Conservation (phyloP, 768 basidiomycete species). For the Heimioporus sp. region DNA sequence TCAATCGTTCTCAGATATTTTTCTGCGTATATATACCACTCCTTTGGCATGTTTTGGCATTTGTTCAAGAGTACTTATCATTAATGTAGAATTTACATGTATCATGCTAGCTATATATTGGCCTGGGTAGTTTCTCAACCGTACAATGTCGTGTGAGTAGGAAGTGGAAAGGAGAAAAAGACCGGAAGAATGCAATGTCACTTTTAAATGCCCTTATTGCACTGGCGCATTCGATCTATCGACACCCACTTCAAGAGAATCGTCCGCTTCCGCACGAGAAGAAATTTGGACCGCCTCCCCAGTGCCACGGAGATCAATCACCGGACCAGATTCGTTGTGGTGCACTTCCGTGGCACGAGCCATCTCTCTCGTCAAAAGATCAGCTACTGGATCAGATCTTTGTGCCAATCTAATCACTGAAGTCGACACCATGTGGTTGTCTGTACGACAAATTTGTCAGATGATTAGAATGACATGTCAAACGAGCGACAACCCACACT, state of each 20-base stretch:
- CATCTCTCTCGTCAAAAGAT: background rate
- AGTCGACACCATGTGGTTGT: constrained; percentile 38
- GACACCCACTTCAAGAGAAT: background rate
- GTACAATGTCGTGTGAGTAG: background rate
- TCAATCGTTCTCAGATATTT: constrained; percentile 14
- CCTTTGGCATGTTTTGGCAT: constrained; percentile 14
- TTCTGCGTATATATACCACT: constrained; percentile 13
- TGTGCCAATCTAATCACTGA: background rate
- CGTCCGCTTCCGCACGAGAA: background rate
- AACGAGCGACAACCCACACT: constrained; percentile 51
- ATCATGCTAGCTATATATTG: constrained; percentile 17
- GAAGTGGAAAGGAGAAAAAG: background rate
- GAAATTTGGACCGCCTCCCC: constrained; percentile 2
- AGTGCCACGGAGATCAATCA: background rate
- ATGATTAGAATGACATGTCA: background rate
- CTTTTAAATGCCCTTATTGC: background rate
- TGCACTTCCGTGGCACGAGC: constrained; percentile 1
- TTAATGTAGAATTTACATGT: constrained; percentile 32
- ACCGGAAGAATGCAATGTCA: too few relatives aligned
- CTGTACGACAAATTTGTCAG: constrained; percentile 23
- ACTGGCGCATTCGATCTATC: constrained; percentile 1
- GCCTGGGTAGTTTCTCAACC: constrained; percentile 1
- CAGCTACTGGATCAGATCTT: background rate
- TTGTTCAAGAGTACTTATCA: constrained; percentile 16
- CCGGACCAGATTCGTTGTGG: background rate